Evolutionary conservation across 176 grass and related monocot genomes (phyloP), one percentile per base, ranked within the genome.

Genomic region (Avena insularis): DNA sequence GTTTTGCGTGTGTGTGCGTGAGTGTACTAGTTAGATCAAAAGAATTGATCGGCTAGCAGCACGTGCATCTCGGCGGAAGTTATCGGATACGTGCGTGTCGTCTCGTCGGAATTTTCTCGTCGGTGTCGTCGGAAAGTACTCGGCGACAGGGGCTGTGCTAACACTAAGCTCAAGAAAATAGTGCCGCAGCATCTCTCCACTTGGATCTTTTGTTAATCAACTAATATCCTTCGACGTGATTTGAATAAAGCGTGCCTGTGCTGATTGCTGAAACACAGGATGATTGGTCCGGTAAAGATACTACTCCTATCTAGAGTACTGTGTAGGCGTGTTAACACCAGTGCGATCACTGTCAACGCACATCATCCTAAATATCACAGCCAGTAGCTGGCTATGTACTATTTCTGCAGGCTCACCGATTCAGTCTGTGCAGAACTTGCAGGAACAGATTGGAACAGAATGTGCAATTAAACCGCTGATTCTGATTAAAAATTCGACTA

Each of bases 301-400:
- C 16, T 15, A n/a, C n/a, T n/a, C n/a, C n/a, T n/a, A 17, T 8
- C 25, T 63, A 63, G 62, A 69, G 48, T 36, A 23, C 19, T 12
- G 19, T 53, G 83, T 78, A 53, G 59, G 4, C 17, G 38, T 13
- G 54, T 67, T 85, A 4, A 25, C 83, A 13, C 36, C 51, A 46
- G 71, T 36, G 84, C 19, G 35, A 77, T 75, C 86, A 76, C 53
- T 21, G 79, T 65, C 45, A n/a, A 14, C 23, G 70, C 47, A 76
- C 71, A 55, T 19, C 7, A 8, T 29, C 85, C 13, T 63, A 59
- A 59, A 73, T 62, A 38, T 29, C 12, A 31, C 7, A 6, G 33
- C 29, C 49, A 29, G 15, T 4, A 2, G 5, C 62, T 64, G 13
- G 6, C 76, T n/a, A 25, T 82, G 33, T 21, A 82, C 79, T 67